Evolutionary conservation across 768 basidiomycete genomes (phyloP), one percentile per base, ranked within the genome.

Genomic region (Boletellus emodensis): DNA sequence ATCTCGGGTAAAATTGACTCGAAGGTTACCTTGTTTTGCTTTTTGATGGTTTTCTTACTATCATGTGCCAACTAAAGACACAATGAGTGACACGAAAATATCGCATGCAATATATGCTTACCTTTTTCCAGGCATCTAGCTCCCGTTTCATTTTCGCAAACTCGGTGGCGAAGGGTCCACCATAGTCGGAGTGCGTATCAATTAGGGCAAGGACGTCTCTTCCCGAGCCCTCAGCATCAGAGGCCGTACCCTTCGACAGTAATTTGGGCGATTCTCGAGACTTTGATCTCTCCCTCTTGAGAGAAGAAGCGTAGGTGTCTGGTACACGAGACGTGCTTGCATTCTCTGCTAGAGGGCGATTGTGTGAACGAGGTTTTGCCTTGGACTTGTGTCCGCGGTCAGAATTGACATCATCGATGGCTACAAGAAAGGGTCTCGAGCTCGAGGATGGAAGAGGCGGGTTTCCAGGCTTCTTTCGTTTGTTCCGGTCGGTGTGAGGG

Each of bases 131-230:
- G 6, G 54, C 49, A 42, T 85, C 83, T 5, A 84, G 59, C 55
- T 89, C 84, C 32, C 72, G 75, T 63, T 73, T 80, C 65, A 84
- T 64, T 34, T 72, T 73, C n/a, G 77, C 76, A 46, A 74, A 74
- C 58, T 84, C 82, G 12, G 76, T 72, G 6, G 77, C 73, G 52
- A 76, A 51, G 8, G 75, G 63, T 0, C 75, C 75, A 37, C 37
- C 54, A 26, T 61, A 65, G 12, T 61, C 66, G 13, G 37, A 17
- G 24, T 62, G 50, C 15, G 49, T 9, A 36, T 58, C 60, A n/a
- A 48, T 14, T 20, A 57, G n/a, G 8, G 42, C 53, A 40, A 57
- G 56, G 2, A 45, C 20, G 5, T 67, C 65, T 38, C 51, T 61
- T 15, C 59, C 62, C 1, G 63, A 61, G 22, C 65, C 66, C 13